Conservation (phyloP, 2,329 filamentous ascomycete genomes). For the Ustulina deusta region DNA sequence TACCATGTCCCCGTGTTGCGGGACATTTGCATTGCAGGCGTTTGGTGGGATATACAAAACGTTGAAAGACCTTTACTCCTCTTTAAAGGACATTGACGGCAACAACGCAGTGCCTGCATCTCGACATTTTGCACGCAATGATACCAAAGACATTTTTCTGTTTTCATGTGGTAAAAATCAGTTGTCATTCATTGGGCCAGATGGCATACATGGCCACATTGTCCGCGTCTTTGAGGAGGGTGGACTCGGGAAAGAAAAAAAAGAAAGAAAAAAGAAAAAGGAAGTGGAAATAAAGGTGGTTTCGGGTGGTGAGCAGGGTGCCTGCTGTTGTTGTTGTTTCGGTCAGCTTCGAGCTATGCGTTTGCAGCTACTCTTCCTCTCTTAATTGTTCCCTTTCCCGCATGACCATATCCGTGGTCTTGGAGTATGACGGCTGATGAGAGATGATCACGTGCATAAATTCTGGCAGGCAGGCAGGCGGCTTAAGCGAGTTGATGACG, state of each 20-base stretch:
- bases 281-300: constrained; percentile 3
- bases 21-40: constrained; percentile 49
- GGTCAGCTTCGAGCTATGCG: constrained; percentile 24
- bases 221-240: constrained; percentile 14
- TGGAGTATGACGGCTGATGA: constrained; percentile 32
- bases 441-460: constrained; percentile 34
- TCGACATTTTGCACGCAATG: constrained; percentile 45
- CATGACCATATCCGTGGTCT: constrained; percentile 10
- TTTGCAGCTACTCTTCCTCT: constrained; percentile 6
- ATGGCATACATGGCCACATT: constrained; percentile 36
- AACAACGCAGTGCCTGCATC: constrained; percentile 43
- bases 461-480: constrained; percentile 9
- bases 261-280: background rate
- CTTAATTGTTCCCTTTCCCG: constrained; percentile 22
- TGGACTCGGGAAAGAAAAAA: constrained; percentile 17
- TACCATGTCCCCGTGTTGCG: constrained; percentile 34
- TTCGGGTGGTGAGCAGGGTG: constrained; percentile 10
- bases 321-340: constrained; percentile 8
- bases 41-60: constrained; percentile 50
- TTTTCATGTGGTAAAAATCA: constrained; percentile 45
- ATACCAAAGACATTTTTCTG: constrained; percentile 48
- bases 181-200: constrained; percentile 14
- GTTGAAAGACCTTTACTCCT: constrained; percentile 41
- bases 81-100: constrained; percentile 39
- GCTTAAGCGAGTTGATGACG: constrained; percentile 19